Percentiles rank a stretch among this genome's conserved stretches.
Evolutionary conservation across 495 filamentous ascomycete species (phyloP).

Genomic region (Penicillium malachiteum): DNA sequence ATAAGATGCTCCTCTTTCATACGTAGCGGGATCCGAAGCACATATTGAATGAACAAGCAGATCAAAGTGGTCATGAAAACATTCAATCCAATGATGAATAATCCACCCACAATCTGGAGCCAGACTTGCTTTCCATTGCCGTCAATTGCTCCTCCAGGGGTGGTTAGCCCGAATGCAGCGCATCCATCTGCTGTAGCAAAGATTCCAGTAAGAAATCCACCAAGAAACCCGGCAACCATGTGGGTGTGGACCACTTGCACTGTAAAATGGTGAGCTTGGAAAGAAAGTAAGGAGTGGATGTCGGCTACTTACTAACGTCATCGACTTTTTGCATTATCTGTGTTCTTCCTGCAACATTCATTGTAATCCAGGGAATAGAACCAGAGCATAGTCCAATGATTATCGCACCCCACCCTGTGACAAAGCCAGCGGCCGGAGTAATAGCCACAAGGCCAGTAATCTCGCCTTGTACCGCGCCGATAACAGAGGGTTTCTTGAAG

Average conservation of each 20-base stretch:
- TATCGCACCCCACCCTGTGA: constrained; percentile 57
- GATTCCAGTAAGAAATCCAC: constrained; percentile 53
- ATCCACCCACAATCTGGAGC: constrained; percentile 52
- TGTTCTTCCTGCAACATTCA: constrained; percentile 52
- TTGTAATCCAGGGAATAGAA: constrained; percentile 51
- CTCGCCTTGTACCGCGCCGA: constrained; percentile 54
- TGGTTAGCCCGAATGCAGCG: constrained; percentile 48
- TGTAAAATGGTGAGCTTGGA: background rate
- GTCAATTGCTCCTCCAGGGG: constrained; percentile 51
- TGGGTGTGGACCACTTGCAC: constrained; percentile 56
- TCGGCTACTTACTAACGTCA: constrained; percentile 33
- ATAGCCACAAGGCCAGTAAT: constrained; percentile 57
- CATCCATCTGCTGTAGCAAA: constrained; percentile 53
- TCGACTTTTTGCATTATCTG: constrained; percentile 47
- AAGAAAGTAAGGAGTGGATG: background rate
- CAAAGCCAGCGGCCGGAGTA: constrained; percentile 55
- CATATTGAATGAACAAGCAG: constrained; percentile 55
- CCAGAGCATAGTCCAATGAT: constrained; percentile 50
- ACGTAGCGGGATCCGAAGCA: constrained; percentile 39
- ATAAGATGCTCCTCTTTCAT: background rate
- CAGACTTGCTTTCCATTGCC: constrained; percentile 55
- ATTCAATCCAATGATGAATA: constrained; percentile 58
- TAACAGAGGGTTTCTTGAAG: constrained; percentile 51
- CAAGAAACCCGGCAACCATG: constrained; percentile 49
- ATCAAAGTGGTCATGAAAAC: constrained; percentile 54